Evolutionary conservation across 768 basidiomycete species (phyloP), one percentile per base, ranked within the genome.

Genomic region (Tylopilus subfusipes): DNA sequence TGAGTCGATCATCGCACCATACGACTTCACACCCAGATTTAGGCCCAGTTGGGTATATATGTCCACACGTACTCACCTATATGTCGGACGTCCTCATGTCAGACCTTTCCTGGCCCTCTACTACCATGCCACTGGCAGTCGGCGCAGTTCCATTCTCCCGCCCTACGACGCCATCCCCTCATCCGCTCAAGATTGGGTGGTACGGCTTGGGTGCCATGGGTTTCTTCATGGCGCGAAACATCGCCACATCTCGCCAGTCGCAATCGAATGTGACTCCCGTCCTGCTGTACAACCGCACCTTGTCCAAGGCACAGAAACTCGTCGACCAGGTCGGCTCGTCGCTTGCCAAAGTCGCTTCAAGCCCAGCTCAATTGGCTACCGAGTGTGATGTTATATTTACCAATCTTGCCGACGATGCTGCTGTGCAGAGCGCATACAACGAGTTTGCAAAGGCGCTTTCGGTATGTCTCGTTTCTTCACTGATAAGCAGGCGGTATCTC

Each of bases 351-450:
- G 76, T 92, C 44, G 88, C 86, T 2, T 66, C 78, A 12, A 73
- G 75, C 52, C 73, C 81, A 18, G 78, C 77, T 46, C 79, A 91
- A 61, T 68, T 93, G 52, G 88, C 79, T 0, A 63, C 67, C 22
- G 78, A 82, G 63, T 88, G 84, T 66, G 90, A 93, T 72, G 70
- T 93, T 58, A 81, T 91, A 66, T 72, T 95, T 66, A 86, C 88
- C 25, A 86, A 81, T 56, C 78, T 95, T 22, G 78, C 82, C 11
- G 81, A 80, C 61, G 93, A 96, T 62, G 80, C 79, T 24, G 86
- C 80, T 11, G 86, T 90, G 7, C 80, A 79, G 67, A 72, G 67
- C 16, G 74, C 88, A 5, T 93, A 88, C 63, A 70, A 76, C 38
- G 70, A 82, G 52, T 81, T 93, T 48, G 78, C 79, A 9, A 73